Percentiles rank a stretch among this genome's conserved stretches.
Evolutionary conservation across 805 yeast species (phyloP).

Genomic region (Scheffersomyces ergatensis): DNA sequence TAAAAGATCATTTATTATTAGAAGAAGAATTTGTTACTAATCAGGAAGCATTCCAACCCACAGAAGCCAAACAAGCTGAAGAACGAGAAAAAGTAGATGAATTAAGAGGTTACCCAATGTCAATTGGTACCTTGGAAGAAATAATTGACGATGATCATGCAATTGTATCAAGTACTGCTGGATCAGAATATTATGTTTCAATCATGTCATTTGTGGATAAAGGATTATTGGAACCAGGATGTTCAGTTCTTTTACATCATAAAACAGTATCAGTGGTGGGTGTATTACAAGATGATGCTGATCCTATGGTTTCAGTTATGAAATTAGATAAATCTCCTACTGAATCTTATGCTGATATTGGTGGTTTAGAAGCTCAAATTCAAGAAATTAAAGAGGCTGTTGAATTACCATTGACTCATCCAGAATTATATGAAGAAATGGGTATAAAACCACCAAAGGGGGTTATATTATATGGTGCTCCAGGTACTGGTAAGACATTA

Average conservation of each 20-base stretch:
- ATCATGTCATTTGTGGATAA: constrained; percentile 96
- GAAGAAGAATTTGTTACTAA: constrained; percentile 96
- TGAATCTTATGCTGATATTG: constrained; percentile 94
- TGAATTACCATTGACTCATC: constrained; percentile 93
- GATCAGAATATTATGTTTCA: constrained; percentile 96
- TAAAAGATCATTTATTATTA: constrained; percentile 89
- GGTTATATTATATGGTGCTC: constrained; percentile 94
- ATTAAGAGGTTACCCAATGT: constrained; percentile 93
- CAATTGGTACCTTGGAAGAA: constrained; percentile 95
- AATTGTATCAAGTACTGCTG: constrained; percentile 91
- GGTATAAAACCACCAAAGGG: constrained; percentile 99
- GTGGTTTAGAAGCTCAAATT: constrained; percentile 93
- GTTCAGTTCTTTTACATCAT: constrained; percentile 92
- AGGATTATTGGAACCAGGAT: constrained; percentile 93
- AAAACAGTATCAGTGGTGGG: constrained; percentile 97
- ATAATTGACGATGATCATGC: constrained; percentile 99
- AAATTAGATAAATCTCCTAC: constrained; percentile 97
- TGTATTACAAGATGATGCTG: constrained; percentile 96
- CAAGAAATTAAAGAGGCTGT: constrained; percentile 98
- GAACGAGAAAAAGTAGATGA: constrained; percentile 95
- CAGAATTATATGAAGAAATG: constrained; percentile 96
- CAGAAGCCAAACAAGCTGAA: constrained; percentile 94
- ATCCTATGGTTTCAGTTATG: constrained; percentile 97
- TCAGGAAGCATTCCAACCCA: constrained; percentile 92
- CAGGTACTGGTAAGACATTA: constrained; percentile 96